Percentiles rank a stretch among this genome's conserved stretches.
phyloP scores from a whole-genome alignment of 441 rosid genomes.

The Kokia cookei region DNA sequence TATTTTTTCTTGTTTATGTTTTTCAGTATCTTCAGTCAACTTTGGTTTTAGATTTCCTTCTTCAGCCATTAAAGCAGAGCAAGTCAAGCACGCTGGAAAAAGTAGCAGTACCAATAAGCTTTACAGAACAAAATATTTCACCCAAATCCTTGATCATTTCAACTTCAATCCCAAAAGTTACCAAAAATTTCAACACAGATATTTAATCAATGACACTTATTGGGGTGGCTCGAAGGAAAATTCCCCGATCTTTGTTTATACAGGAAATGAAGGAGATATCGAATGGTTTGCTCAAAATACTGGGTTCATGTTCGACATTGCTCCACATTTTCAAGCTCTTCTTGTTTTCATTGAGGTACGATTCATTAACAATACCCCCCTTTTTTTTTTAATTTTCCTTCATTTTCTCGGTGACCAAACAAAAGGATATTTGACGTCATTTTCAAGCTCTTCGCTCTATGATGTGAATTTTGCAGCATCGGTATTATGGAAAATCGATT shows the following conservation, averaged over 20 bases:
- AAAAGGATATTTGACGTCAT: not conserved
- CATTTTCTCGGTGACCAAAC: slow-evolving; percentile 3
- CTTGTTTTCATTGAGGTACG: slow-evolving; percentile 59
- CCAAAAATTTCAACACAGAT: slow-evolving; percentile 47
- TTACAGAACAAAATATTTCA: slow-evolving; percentile 38
- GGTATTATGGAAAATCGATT: slow-evolving; percentile 54
- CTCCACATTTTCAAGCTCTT: slow-evolving; percentile 54
- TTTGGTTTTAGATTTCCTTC: slow-evolving; percentile 34
- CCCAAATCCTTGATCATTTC: slow-evolving; percentile 65
- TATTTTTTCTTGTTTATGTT: slow-evolving; percentile 1
- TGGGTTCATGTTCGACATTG: slow-evolving; percentile 50
- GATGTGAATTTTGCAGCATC: slow-evolving; percentile 37
- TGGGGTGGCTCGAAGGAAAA: slow-evolving; percentile 44
- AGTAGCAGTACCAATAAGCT: not conserved
- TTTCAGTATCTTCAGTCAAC: slow-evolving; percentile 12
- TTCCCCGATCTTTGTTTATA: slow-evolving; percentile 57
- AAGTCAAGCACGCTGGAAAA: slow-evolving; percentile 18
- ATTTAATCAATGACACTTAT: slow-evolving; percentile 37
- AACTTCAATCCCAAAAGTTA: slow-evolving; percentile 47
- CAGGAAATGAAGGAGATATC: slow-evolving; percentile 57
- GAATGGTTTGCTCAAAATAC: slow-evolving; percentile 66
- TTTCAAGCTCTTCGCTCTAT: not conserved
- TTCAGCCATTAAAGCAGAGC: slow-evolving; percentile 18
- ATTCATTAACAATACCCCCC: not conserved
- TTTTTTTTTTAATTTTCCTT: not conserved